Conservation (phyloP, 768 basidiomycete species). For the Tulasnella sp. region DNA sequence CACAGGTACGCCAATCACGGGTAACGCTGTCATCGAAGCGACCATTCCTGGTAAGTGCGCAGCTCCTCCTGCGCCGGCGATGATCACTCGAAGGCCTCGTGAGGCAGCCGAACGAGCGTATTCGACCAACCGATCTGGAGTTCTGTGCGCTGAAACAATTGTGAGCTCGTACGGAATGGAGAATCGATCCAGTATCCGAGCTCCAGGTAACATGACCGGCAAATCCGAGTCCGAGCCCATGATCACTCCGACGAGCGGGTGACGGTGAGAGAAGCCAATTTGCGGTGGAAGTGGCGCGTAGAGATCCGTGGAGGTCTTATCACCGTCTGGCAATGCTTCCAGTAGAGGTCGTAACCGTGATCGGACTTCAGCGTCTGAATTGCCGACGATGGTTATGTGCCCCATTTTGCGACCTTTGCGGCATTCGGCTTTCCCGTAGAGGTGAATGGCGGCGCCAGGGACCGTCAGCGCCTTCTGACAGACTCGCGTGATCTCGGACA, state of each 20-base stretch:
- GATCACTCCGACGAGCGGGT: slow-evolving; percentile 83
- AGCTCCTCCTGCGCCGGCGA: slow-evolving; percentile 97
- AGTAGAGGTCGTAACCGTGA: slow-evolving; percentile 64
- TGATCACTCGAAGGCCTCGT: slow-evolving; percentile 47
- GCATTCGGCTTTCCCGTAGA: slow-evolving; percentile 90
- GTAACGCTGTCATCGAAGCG: slow-evolving; percentile 82
- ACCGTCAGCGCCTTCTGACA: slow-evolving; percentile 48
- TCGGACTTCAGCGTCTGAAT: slow-evolving; percentile 64
- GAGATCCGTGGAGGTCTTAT: slow-evolving; percentile 21
- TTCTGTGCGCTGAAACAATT: slow-evolving; percentile 94
- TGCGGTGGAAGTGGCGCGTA: slow-evolving; percentile 39
- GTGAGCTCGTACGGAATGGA: slow-evolving; percentile 82
- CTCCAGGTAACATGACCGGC: slow-evolving; percentile 84
- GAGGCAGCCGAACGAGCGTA: slow-evolving; percentile 63
- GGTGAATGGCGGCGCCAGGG: slow-evolving; percentile 71
- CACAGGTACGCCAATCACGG: slow-evolving; percentile 94
- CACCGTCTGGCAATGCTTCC: slow-evolving; percentile 41
- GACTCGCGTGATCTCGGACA: slow-evolving; percentile 38
- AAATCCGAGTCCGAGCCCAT: slow-evolving; percentile 99
- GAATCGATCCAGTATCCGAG: slow-evolving; percentile 75
- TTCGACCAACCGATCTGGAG: slow-evolving; percentile 71
- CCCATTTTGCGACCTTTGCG: slow-evolving; percentile 96
- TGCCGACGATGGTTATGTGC: slow-evolving; percentile 81
- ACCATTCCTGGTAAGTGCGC: slow-evolving; percentile 99
- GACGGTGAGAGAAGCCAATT: slow-evolving; percentile 38